Conservation (phyloP, 306 rosid species). For the Pueraria montana region DNA sequence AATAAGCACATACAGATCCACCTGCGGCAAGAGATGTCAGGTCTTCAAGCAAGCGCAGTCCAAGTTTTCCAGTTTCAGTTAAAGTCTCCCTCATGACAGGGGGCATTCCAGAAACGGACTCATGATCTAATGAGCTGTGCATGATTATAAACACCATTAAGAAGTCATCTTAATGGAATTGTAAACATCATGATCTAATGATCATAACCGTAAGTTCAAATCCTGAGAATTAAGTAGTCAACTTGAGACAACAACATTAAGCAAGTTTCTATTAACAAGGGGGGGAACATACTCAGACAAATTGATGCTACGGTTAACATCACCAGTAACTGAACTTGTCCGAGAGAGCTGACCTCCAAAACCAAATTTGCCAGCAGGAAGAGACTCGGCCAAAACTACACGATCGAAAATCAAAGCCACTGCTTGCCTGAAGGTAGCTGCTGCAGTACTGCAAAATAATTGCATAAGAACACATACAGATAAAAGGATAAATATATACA, state of each 20-base stretch:
- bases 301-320: constrained; percentile 83
- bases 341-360: constrained; percentile 84
- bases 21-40: constrained; percentile 99
- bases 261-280: constrained; percentile 27
- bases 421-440: constrained; percentile 99
- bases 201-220: constrained; percentile 46
- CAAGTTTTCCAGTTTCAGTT: constrained; percentile 88
- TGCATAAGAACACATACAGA: constrained; percentile 51
- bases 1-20: constrained; percentile 97
- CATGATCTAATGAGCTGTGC: constrained; percentile 76
- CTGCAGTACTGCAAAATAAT: constrained; percentile 87
- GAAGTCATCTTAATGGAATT: not conserved
- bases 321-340: constrained; percentile 78
- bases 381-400: constrained; percentile 85
- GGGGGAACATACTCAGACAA: constrained; percentile 69
- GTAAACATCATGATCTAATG: constrained; percentile 60
- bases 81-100: constrained; percentile 72
- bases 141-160: constrained; percentile 35
- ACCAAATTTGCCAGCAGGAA: constrained; percentile 85
- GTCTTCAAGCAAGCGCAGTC: constrained; percentile 96
- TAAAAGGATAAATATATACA: constrained; percentile 25
- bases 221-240: constrained; percentile 26
- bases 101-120: constrained; percentile 66
- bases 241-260: constrained; percentile 39
- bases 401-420: constrained; percentile 91